Base-by-base conservation (phyloP, 73 alveolate species). In the Breviolum minutum region DNA sequence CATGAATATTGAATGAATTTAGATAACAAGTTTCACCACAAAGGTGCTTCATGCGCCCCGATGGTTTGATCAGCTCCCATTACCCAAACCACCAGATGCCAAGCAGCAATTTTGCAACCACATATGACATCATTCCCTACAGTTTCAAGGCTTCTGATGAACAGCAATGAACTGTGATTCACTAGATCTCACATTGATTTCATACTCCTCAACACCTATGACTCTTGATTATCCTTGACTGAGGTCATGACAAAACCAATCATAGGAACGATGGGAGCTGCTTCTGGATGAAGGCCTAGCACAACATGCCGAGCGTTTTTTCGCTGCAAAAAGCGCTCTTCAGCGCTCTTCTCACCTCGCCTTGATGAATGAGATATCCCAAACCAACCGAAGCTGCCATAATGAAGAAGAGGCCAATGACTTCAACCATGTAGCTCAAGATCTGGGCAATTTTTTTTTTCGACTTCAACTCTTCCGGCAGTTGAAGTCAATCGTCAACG, bases 341-440 rank as follows among this genome's bases (percentile, higher is more conserved):
- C 12, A 17, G 64, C 64, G 63, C 87, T 26, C 62, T 27, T 30
- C 66, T 8, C 9, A 79, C 77, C 77, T 22, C 4, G 60, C 92
- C 92, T 54, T 61, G 92, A 61, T 80, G 88, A 54, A 92, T 73
- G 90, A 92, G 98, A 79, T 92, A 77, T 68, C 99, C 99, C 80
- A 79, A 69, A n/a, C 91, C 99, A 19, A 74, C 99, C 19, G 92
- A 54, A 32, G 84, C 61, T 17, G 92, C 99, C 61, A 94, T 77
- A 32, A 94, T 94, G 93, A 94, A 94, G 84, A 91, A 79, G 54
- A 91, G 29, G 10, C 97, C 97, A 32, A 91, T 91, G 79, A 79
- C 29, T 14, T 91, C 77, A 27, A 91, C 85, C 97, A 91, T 91
- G 77, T 54, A 61, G 74, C 92, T 83, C 76, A 83, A 40, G 76